Base-by-base conservation (phyloP, 2,329 filamentous ascomycete species). In the Cladophialophora bantiana region DNA sequence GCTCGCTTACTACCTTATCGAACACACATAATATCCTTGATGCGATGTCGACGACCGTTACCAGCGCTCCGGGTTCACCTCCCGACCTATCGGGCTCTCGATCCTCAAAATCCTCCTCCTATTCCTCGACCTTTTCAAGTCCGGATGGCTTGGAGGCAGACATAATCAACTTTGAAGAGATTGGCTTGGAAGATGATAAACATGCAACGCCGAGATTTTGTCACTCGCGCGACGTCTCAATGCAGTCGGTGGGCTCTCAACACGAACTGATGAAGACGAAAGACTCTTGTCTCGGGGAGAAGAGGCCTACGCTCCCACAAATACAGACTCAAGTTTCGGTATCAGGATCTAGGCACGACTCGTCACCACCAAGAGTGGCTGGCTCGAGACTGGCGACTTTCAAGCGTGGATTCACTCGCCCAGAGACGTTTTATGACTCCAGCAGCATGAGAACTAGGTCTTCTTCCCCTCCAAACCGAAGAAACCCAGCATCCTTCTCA, bases 61-160 rank as follows among this genome's bases (percentile, higher is more conserved):
- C 61, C 45, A 82, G 80, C 64, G 82, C 79, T 67, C 89, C 89
- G 55, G 87, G 85, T 77, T 92, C 90, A 71, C 90, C 90, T 66
- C 90, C 90, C 68, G 91, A 92, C 74, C 88, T 96, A 80, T 92
- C 90, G 70, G 86, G 85, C 72, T 96, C 92, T 68, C 96, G 94
- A 79, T 95, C 92, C 69, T 96, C 92, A 71, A 96, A 95, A 79
- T 93, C 93, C 34, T 96, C 92, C 4, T 96, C 93, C 58, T 91
- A 94, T 74, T 90, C 90, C 73, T 96, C 93, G 68, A 90, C 89
- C 60, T 82, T 88, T 74, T 90, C 93, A 74, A 91, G 92, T 73
- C 67, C 72, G 13, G 69, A 72, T 59, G 70, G 70, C 40, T 85
- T 88, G 59, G 82, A 91, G 54, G 85, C 88, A 60, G 92, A 96